Base-by-base conservation (phyloP, 2,329 filamentous ascomycete species). In the Macrophomina pseudophaseolina region DNA sequence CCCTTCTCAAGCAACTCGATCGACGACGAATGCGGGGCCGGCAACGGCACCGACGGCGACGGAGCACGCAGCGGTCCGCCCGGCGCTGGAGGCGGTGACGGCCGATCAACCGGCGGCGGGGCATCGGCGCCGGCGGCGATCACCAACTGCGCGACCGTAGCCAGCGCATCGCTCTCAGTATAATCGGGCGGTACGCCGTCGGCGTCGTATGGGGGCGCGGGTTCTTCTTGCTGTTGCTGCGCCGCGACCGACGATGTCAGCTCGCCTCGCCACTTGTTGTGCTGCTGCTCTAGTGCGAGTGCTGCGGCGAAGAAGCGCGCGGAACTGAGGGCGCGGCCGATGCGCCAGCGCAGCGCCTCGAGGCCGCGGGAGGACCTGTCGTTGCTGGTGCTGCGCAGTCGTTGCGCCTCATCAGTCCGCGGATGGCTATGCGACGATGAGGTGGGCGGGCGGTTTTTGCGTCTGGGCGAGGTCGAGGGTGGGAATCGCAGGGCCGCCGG, bases 181-280 rank as follows among this genome's bases (percentile, higher is more conserved):
- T 84, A 83, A 68, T 81, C 79, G 35, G 81, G 81, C 44, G 81
- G 81, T 32, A 75, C 63, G 68, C 84, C 81, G 68, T 74, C 70
- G 49, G 80, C 80, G 67, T 80, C 74, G 72, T 83, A 83, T 16
- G 78, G 75, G 12, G 81, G 81, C 28, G 80, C 80, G 11, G 52
- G 32, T 4, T 33, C 18, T 14, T 32, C 9, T 14, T 44, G 42
- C 12, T 44, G 42, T 6, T 44, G 42, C 42, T 9, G 42, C 42
- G 11, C 42, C 12, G 11, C 42, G 42, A 44, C 42, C 11, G 42
- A 9, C 11, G 11, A 6, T 14, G 42, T 11, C 33, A 16, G 30
- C 40, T 38, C 30, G n/a, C 38, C 44, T 8, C 58, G 23, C 44
- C 42, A 62, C 11, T 16, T 35, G 5, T 14, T 33, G 38, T 62